Conservation (phyloP, 2,329 filamentous ascomycete species). For the Ustulina deusta region DNA sequence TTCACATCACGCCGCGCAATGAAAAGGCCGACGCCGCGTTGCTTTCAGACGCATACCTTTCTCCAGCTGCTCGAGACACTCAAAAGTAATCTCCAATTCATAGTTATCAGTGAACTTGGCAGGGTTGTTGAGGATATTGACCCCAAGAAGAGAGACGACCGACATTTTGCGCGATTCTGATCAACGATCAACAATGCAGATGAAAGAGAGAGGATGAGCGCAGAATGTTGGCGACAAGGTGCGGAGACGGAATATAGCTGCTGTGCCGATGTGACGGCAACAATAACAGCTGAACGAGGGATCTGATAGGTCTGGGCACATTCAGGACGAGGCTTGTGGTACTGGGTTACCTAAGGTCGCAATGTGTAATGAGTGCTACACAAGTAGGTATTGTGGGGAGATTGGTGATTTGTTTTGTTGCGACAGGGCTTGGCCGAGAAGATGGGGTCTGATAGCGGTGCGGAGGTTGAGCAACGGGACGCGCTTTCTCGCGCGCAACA, state of each 20-base stretch:
- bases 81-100: slow-evolving; percentile 98
- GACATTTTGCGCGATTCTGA: slow-evolving; percentile 72
- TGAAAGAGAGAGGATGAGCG: slow-evolving; percentile 3
- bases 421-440: slow-evolving; percentile 14
- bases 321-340: slow-evolving; percentile 1
- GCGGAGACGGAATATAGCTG: neutral
- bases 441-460: slow-evolving; percentile 9
- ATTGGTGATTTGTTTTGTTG: slow-evolving; percentile 30
- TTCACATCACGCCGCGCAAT: neutral
- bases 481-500: slow-evolving; percentile 32
- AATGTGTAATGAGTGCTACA: slow-evolving; percentile 14
- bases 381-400: slow-evolving; percentile 6
- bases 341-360: slow-evolving; percentile 6
- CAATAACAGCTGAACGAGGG: neutral
- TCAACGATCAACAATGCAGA: slow-evolving; percentile 25
- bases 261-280: neutral
- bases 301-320: neutral
- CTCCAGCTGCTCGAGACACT: slow-evolving; percentile 93
- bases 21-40: neutral
- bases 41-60: slow-evolving; percentile 72
- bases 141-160: slow-evolving; percentile 93
- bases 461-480: slow-evolving; percentile 28
- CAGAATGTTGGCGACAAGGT: neutral
- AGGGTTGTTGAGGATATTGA: slow-evolving; percentile 97
- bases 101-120: slow-evolving; percentile 93